Evolutionary conservation across 495 filamentous ascomycete genomes (phyloP), one percentile per base, ranked within the genome.

Genomic region (Aspergillus cavernicola): DNA sequence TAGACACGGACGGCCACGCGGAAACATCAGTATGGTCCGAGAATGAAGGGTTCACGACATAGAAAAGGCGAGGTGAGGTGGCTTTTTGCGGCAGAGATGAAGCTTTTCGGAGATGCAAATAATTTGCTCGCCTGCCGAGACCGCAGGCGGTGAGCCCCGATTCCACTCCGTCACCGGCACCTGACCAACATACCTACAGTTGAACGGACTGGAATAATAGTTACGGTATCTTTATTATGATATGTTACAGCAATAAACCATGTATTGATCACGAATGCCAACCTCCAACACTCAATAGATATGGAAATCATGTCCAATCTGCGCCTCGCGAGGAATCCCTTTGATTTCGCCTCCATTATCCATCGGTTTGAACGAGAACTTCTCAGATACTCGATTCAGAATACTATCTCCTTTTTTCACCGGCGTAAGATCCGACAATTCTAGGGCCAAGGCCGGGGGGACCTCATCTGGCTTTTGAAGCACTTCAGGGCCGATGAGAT

Each of bases 281-380:
- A 33, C 2, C 6, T n/a, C 9, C 16, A 19, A 38, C 16, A 18
- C 11, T 45, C 42, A 64, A 59, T 74, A 74, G 26, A 77, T 73
- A 59, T 77, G 74, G 15, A 65, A 60, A 48, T 77, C 74, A 8
- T 64, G 66, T 15, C 64, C 72, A 55, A 79, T 58, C 39, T 75
- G 63, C 12, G 78, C 75, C 24, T 66, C 63, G 38, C 71, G 63
- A 0, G 78, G 75, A 52, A 80, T 78, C 0, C 78, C 78, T 59
- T 64, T 73, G 55, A 80, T 80, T 19, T 67, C 62, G 22, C 67
- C 66, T 36, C 58, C 57, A 37, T 71, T 68, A 23, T 64, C 56
- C 32, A 71, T 71, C 33, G 65, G 69, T 24, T 63, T 64, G 36
- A 58, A 60, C 10, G 65, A 44, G 26, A 55, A 24, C 39, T 26